A percentile compares a stretch with the other conserved stretches of the same genome.
These are phyloP conservation scores for Paramecium primaurelia DNA, from an alignment of 73 alveolate species.

Conservation along the genomic window DNA sequence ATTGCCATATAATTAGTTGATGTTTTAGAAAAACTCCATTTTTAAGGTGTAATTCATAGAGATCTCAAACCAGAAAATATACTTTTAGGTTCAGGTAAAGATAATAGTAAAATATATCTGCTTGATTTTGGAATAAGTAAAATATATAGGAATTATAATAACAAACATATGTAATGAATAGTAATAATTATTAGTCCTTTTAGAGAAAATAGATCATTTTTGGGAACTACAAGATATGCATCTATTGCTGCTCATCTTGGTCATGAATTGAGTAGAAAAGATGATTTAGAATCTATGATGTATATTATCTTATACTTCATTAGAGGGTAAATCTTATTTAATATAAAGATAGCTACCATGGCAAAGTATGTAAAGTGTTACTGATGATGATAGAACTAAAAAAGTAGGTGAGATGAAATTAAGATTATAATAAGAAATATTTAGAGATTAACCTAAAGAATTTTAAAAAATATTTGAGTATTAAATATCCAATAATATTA, in stretches of 20 bases:
- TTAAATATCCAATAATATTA: not conserved
- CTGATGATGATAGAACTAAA: constrained; percentile 86
- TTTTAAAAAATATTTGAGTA: not conserved
- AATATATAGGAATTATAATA: constrained; percentile 61
- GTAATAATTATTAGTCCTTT: not conserved
- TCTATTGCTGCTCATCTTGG: constrained; percentile 79
- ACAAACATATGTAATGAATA: constrained; percentile 30
- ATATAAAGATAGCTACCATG: constrained; percentile 73
- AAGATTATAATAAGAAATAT: not conserved
- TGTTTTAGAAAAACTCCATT: constrained; percentile 35
- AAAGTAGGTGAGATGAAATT: constrained; percentile 81
- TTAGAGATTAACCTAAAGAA: not conserved
- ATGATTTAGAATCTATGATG: constrained; percentile 77
- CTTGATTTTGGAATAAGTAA: constrained; percentile 93
- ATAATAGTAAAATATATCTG: constrained; percentile 58
- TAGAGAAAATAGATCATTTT: constrained; percentile 42
- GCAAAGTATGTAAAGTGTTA: constrained; percentile 87
- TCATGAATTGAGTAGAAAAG: constrained; percentile 80
- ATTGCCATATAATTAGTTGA: constrained; percentile 5
- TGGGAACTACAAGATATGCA: constrained; percentile 78
- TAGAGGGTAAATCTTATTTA: constrained; percentile 38
- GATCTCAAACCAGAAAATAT: constrained; percentile 21
- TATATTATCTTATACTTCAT: constrained; percentile 72
- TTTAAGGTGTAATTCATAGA: not conserved
- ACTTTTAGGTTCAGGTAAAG: not conserved